A percentile compares a stretch with the other conserved stretches of the same genome.
These are phyloP conservation scores for Clavispora fructus DNA, from an alignment of 805 yeast species.

Conservation along the genomic window DNA sequence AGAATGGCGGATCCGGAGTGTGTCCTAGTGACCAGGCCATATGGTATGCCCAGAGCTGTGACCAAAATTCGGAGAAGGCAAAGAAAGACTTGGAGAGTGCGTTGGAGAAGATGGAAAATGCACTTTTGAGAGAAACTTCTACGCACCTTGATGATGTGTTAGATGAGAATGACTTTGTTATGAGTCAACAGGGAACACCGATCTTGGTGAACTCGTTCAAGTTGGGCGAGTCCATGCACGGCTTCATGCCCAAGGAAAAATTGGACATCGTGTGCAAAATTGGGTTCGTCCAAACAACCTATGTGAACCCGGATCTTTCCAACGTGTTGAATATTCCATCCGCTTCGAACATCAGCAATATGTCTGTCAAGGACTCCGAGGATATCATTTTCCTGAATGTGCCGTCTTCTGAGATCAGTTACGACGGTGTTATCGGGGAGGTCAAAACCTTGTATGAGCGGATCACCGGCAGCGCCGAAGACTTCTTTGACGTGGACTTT, in stretches of 20 bases:
- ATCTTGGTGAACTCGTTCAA: constrained; percentile 69
- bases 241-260: constrained; percentile 77
- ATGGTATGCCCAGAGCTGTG: constrained; percentile 85
- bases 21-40: constrained; percentile 83
- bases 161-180: constrained; percentile 29
- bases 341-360: constrained; percentile 19
- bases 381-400: constrained; percentile 43
- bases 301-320: constrained; percentile 32
- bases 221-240: constrained; percentile 78
- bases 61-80: constrained; percentile 59
- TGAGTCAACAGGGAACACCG: constrained; percentile 49
- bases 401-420: constrained; percentile 83
- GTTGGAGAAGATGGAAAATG: constrained; percentile 68
- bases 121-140: constrained; percentile 73
- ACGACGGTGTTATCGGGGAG: constrained; percentile 85
- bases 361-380: constrained; percentile 13
- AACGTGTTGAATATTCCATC: constrained; percentile 24
- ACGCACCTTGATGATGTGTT: constrained; percentile 44
- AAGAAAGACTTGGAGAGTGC: constrained; percentile 78
- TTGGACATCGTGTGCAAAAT: constrained; percentile 39
- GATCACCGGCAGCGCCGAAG: constrained; percentile 91
- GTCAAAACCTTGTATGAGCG: constrained; percentile 68
- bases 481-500: constrained; percentile 92
- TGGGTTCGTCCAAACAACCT: constrained; percentile 36
- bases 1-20: constrained; percentile 83